Conservation (phyloP, 1,284 basidiomycete genomes). For the Apiotrichum sp. region DNA sequence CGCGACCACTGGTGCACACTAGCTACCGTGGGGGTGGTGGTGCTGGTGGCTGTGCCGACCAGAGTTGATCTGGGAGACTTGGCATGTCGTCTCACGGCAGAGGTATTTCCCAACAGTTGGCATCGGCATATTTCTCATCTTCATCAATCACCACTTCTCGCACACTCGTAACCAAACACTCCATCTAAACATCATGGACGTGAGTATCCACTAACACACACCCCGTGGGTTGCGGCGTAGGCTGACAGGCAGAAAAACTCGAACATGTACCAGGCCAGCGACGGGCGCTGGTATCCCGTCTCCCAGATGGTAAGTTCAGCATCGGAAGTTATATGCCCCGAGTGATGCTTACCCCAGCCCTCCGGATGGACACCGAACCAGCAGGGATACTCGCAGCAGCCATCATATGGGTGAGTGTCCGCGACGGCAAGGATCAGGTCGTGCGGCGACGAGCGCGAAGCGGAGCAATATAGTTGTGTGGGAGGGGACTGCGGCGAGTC, state of each 20-base stretch:
- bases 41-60: no score
- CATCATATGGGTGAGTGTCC: background rate
- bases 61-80: no score
- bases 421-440: background rate
- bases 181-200: slow-evolving; percentile 1
- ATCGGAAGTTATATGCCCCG: background rate
- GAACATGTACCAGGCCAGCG: slow-evolving; percentile 17
- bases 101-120: no score
- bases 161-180: no score
- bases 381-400: background rate
- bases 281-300: slow-evolving; percentile 21
- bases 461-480: no score
- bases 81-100: no score
- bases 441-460: no score
- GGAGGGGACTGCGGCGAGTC: background rate
- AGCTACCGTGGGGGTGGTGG: no score
- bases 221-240: background rate
- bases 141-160: no score
- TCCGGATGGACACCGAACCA: background rate
- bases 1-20: no score
- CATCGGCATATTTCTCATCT: no score
- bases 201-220: background rate
- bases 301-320: slow-evolving; percentile 6
- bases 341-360: background rate
- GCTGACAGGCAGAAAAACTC: background rate